These are phyloP conservation scores for Aureobasidium sp. DNA, from an alignment of 2,329 filamentous ascomycete genomes.

Conservation along the genomic window DNA sequence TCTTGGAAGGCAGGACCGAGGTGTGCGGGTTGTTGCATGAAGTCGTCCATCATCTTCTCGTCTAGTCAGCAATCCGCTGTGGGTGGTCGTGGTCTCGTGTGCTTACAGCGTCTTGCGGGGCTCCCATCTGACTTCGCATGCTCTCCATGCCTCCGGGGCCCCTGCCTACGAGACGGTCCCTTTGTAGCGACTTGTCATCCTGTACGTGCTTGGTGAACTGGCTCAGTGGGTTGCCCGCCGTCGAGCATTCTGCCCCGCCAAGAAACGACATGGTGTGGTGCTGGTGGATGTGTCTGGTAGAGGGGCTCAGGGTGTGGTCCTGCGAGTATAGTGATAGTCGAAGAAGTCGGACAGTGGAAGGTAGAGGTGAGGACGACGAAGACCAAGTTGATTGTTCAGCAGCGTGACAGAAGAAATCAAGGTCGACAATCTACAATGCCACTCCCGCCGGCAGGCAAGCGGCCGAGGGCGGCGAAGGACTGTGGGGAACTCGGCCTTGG, in stretches of 20 bases:
- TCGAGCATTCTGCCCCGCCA: constrained; percentile 92
- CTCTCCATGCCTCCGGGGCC: constrained; percentile 63
- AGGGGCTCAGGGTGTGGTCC: background rate
- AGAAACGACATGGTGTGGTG: constrained; percentile 73
- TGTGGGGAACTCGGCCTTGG: background rate
- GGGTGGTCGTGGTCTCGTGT: background rate
- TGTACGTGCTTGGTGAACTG: constrained; percentile 97
- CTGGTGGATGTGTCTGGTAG: background rate
- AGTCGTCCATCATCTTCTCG: constrained; percentile 80
- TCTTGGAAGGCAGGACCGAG: constrained; percentile 43
- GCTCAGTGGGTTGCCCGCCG: constrained; percentile 87
- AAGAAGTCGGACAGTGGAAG: background rate
- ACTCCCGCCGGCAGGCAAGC: background rate
- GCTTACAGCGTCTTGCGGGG: constrained; percentile 61
- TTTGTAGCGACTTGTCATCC: constrained; percentile 89
- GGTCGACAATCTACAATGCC: background rate
- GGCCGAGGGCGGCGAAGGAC: constrained; percentile 4
- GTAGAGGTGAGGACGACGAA: background rate
- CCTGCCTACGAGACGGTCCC: constrained; percentile 75
- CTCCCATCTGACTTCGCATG: constrained; percentile 63
- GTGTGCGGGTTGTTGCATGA: constrained; percentile 69
- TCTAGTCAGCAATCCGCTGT: background rate
- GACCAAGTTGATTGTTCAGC: background rate
- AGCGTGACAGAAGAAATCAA: background rate
- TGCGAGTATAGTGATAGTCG: background rate